These are phyloP conservation scores for Kwoniella dejecticola DNA, from an alignment of 768 basidiomycete genomes.

Conservation along the genomic window DNA sequence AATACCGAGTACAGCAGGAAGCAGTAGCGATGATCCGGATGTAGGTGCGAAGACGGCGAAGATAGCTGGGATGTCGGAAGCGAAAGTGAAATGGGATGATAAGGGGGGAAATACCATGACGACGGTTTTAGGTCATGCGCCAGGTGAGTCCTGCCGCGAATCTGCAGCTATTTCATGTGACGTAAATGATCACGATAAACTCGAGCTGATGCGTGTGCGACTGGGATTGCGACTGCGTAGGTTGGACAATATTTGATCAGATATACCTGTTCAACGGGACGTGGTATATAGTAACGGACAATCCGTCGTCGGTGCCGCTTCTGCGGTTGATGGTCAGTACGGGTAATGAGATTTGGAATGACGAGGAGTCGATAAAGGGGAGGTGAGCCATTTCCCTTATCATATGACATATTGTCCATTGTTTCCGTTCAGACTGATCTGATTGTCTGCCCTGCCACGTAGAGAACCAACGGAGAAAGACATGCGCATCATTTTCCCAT, in stretches of 20 bases:
- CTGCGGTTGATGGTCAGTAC: constrained; percentile 71
- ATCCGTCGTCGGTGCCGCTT: constrained; percentile 68
- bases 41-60: constrained; percentile 28
- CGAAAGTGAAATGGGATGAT: constrained; percentile 47
- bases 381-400: constrained; percentile 41
- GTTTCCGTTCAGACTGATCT: neutral
- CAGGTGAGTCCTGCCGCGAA: constrained; percentile 60
- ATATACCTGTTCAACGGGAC: constrained; percentile 80
- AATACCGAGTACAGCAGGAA: constrained; percentile 1
- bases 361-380: constrained; percentile 61
- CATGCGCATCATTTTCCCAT: constrained; percentile 71
- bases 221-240: constrained; percentile 56
- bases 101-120: constrained; percentile 57
- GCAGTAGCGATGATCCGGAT: constrained; percentile 33
- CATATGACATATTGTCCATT: too few relatives aligned
- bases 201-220: neutral
- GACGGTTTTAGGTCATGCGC: constrained; percentile 71
- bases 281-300: constrained; percentile 76
- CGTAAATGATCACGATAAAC: neutral
- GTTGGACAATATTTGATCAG: constrained; percentile 87
- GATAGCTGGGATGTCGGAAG: constrained; percentile 47
- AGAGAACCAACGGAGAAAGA: constrained; percentile 76
- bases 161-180: neutral
- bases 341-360: constrained; percentile 65
- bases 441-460: neutral